Conservation (phyloP, 2,329 filamentous ascomycete species). For the Alternaria gansuensis region DNA sequence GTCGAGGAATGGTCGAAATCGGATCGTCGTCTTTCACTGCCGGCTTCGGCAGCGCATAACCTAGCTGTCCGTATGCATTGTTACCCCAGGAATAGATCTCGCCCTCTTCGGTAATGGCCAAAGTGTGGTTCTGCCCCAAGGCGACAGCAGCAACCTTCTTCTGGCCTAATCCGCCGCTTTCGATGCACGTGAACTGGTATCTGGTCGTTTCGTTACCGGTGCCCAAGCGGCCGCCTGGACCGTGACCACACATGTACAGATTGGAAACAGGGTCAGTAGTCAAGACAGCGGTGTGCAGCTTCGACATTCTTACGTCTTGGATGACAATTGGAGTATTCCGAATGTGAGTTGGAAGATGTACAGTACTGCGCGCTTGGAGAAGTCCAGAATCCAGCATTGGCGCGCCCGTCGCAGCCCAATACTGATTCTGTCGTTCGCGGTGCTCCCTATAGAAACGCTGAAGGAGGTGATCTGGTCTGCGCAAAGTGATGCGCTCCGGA, state of each 20-base stretch:
- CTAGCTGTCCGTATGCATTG: slow-evolving; percentile 85
- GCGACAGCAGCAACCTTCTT: slow-evolving; percentile 80
- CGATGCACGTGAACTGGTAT: slow-evolving; percentile 84
- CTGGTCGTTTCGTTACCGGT: slow-evolving; percentile 89
- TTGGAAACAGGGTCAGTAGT: slow-evolving; percentile 90
- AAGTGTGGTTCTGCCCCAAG: slow-evolving; percentile 88
- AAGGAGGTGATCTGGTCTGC: slow-evolving; percentile 79
- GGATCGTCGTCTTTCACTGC: slow-evolving; percentile 79
- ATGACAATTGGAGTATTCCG: slow-evolving; percentile 76
- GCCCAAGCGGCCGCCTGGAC: slow-evolving; percentile 86
- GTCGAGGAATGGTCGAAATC: slow-evolving; percentile 80
- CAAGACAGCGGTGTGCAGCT: slow-evolving; percentile 87
- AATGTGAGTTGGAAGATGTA: slow-evolving; percentile 76
- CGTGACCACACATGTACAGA: slow-evolving; percentile 90
- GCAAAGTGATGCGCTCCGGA: slow-evolving; percentile 81
- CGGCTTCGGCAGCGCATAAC: slow-evolving; percentile 77
- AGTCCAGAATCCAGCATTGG: slow-evolving; percentile 32
- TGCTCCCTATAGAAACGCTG: slow-evolving; percentile 76
- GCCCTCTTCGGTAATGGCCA: slow-evolving; percentile 86
- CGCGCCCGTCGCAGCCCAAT: slow-evolving; percentile 52
- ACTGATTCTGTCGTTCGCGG: slow-evolving; percentile 58
- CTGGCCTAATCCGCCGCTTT: slow-evolving; percentile 74
- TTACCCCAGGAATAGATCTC: slow-evolving; percentile 95
- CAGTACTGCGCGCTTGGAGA: slow-evolving; percentile 50
- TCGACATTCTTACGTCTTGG: slow-evolving; percentile 85